phyloP scores from a whole-genome alignment of 805 yeast genomes.

The Wickerhamiella azymoides region DNA sequence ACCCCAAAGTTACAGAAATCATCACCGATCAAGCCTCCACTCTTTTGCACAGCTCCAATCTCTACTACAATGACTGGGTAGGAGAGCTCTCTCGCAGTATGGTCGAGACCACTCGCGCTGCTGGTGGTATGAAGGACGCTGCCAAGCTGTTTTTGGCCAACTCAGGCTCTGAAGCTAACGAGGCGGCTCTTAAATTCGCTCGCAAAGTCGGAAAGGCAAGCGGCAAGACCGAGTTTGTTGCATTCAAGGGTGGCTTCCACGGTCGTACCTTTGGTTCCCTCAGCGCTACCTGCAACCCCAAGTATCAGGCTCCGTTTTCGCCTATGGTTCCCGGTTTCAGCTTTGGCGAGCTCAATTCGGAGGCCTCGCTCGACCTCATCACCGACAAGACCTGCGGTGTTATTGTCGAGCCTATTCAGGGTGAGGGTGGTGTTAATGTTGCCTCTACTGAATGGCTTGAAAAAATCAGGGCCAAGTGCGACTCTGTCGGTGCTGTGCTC shows the following conservation, averaged over 20 bases:
- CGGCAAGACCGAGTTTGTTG: conserved; percentile 56
- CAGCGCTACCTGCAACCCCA: conserved; percentile 82
- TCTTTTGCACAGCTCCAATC: conserved; percentile 71
- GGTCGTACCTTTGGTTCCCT: conserved; percentile 93
- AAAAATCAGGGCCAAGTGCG: conserved; percentile 53
- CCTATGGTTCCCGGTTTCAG: conserved; percentile 85
- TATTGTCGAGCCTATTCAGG: conserved; percentile 93
- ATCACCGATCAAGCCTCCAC: conserved; percentile 56
- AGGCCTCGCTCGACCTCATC: conserved; percentile 46
- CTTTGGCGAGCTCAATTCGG: conserved; percentile 49
- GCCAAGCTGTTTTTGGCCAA: conserved; percentile 57
- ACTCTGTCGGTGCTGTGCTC: conserved; percentile 53
- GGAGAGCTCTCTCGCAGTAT: conserved; percentile 61
- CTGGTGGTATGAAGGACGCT: conserved; percentile 75
- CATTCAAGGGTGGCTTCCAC: conserved; percentile 86
- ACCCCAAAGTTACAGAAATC: conserved; percentile 59
- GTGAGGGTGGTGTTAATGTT: conserved; percentile 88
- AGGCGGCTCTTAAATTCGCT: conserved; percentile 63
- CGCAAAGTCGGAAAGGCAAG: conserved; percentile 55
- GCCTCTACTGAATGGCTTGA: conserved; percentile 49
- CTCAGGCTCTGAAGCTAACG: conserved; percentile 71
- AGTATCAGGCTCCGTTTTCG: conserved; percentile 81
- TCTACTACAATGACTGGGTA: conserved; percentile 75
- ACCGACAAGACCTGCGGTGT: conserved; percentile 71
- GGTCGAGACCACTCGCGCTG: conserved; percentile 48